These are phyloP conservation scores for Cicer pinnatifidum DNA, from an alignment of 306 rosid genomes.

Conservation along the genomic window DNA sequence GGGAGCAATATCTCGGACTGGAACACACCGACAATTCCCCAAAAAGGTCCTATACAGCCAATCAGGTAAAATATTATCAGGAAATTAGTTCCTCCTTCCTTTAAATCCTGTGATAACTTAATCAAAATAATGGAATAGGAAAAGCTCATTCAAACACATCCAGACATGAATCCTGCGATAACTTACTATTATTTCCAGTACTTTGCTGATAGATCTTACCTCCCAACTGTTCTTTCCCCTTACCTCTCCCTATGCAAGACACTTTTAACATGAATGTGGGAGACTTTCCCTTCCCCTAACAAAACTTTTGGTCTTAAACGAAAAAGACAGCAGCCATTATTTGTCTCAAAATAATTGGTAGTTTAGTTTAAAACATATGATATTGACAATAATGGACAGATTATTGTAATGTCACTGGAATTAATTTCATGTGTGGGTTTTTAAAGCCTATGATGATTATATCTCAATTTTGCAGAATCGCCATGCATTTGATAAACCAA, in stretches of 20 bases:
- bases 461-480: conserved; percentile 70
- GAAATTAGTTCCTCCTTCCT: not conserved
- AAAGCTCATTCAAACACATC: conserved; percentile 20
- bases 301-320: not conserved
- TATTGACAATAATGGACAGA: conserved; percentile 17
- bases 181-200: not conserved
- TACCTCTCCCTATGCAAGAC: not conserved
- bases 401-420: conserved; percentile 20
- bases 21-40: conserved; percentile 84
- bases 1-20: conserved; percentile 99
- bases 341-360: not conserved
- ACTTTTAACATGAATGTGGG: conserved; percentile 11
- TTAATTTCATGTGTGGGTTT: not conserved
- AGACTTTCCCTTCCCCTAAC: not conserved
- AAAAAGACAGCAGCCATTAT: not conserved
- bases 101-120: not conserved
- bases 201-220: not conserved
- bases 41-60: conserved; percentile 68
- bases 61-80: conserved; percentile 62
- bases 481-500: conserved; percentile 70
- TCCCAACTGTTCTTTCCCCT: not conserved
- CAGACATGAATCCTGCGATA: not conserved
- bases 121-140: not conserved
- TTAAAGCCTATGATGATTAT: conserved; percentile 23
- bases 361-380: not conserved